Evolutionary conservation across 306 rosid genomes (phyloP).

Genomic region (Vigna angularis): DNA sequence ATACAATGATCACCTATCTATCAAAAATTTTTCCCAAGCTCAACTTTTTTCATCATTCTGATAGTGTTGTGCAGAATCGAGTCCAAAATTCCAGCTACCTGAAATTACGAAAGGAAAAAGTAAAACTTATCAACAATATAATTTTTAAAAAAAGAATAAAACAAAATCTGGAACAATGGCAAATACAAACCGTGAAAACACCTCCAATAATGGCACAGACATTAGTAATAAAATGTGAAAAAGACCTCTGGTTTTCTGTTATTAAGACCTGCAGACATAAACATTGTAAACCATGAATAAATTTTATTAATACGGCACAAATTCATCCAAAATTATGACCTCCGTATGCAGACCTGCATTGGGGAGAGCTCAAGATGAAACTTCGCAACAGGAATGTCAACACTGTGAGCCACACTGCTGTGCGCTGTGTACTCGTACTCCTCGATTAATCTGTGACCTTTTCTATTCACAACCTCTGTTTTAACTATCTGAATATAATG

Average conservation of each 20-base stretch:
- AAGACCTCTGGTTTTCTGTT: slow-evolving; percentile 81
- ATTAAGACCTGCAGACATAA: slow-evolving; percentile 68
- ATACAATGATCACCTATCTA: slow-evolving; percentile 47
- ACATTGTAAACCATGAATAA: slow-evolving; percentile 24
- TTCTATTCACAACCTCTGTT: slow-evolving; percentile 74
- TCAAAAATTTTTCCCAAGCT: slow-evolving; percentile 90
- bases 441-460: slow-evolving; percentile 66
- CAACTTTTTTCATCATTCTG: slow-evolving; percentile 78
- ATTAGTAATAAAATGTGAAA: slow-evolving; percentile 92
- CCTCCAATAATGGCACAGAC: slow-evolving; percentile 98
- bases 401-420: slow-evolving; percentile 80
- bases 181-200: slow-evolving; percentile 90
- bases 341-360: slow-evolving; percentile 76
- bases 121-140: slow-evolving; percentile 27
- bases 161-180: slow-evolving; percentile 18
- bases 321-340: slow-evolving; percentile 27
- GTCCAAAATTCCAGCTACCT: slow-evolving; percentile 98
- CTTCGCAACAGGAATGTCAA: slow-evolving; percentile 76
- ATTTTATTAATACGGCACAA: slow-evolving; percentile 1
- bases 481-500: slow-evolving; percentile 97
- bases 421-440: slow-evolving; percentile 98
- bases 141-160: neutral
- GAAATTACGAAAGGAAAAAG: slow-evolving; percentile 45
- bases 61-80: slow-evolving; percentile 83
- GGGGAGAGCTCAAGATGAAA: slow-evolving; percentile 97